Evolutionary conservation across 306 rosid species (phyloP), one percentile per base, ranked within the genome.

Genomic region (Corylus avellana): DNA sequence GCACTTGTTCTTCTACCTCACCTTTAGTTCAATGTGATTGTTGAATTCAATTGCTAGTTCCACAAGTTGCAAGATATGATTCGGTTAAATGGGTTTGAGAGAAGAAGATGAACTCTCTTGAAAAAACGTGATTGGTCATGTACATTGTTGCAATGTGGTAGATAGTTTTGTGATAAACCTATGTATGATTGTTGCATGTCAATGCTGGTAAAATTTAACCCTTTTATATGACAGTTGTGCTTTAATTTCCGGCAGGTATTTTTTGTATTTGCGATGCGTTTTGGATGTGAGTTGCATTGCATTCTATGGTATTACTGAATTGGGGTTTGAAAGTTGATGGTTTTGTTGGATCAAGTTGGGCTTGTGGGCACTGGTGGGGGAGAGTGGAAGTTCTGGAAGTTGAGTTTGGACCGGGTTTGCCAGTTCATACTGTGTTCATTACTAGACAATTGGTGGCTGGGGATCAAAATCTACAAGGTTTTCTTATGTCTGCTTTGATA

Each of bases 331-430:
- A 22, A 22, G 25, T 22, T 22, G 25, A 22, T 22, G 25, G 25
- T 22, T 22, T 22, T 39, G 39, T 39, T 14, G 42, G 89, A 62
- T 54, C 85, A 84, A 80, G 42, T 85, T 58, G 91, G 89, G 22
- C 79, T 81, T 75, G 84, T 48, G 74, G 80, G 56, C 18, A 78
- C 78, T 69, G 86, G 85, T 18, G 78, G 58, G 58, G 88, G 84
- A 73, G 85, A 71, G 12, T 94, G 96, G 97, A 90, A 85, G 82
- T 73, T 90, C 72, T 88, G 44, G 77, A 94, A 86, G 82, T 89
- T 81, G 97, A 87, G 13, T 94, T 94, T 77, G 98, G 98, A 80
- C 98, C 98, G 1, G 92, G 85, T 71, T 75, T 58, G 72, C 89
- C 90, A 9, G 72, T 90, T 53, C 87, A 92, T 46, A 87, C 91